phyloP scores from a whole-genome alignment of 495 filamentous ascomycete genomes.

The Aspergillus hancockii region DNA sequence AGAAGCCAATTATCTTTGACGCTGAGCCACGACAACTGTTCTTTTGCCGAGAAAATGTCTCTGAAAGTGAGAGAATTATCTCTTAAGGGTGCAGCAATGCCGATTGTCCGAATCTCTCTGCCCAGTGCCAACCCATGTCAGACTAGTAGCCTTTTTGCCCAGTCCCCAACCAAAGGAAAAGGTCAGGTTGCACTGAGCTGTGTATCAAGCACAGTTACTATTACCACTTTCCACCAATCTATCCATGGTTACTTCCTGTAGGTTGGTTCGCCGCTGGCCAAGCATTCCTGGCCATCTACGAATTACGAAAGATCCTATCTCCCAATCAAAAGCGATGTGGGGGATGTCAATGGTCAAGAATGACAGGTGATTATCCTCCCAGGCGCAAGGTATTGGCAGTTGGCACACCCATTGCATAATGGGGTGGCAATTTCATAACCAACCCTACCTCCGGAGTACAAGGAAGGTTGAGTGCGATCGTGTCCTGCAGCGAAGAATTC shows the following conservation, averaged over 20 bases:
- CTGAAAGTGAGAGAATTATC: not conserved
- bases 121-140: constrained; percentile 5
- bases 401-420: not conserved
- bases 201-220: constrained; percentile 1
- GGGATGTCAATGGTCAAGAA: not conserved
- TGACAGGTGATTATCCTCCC: not conserved
- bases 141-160: not conserved
- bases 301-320: not conserved
- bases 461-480: constrained; percentile 16
- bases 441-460: not conserved
- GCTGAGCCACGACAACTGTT: not conserved
- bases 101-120: constrained; percentile 5
- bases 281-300: not conserved
- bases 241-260: constrained; percentile 10
- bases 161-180: not conserved
- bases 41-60: not conserved
- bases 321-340: not conserved
- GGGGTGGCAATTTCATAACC: constrained; percentile 14
- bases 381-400: not conserved
- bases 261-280: not conserved
- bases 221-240: not conserved
- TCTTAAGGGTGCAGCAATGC: constrained; percentile 2
- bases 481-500: constrained; percentile 29
- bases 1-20: not conserved
- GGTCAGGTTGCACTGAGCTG: constrained; percentile 16